Evolutionary conservation across 2,329 filamentous ascomycete genomes (phyloP), one percentile per base, ranked within the genome.

Genomic region (Cercospora nicotianae): DNA sequence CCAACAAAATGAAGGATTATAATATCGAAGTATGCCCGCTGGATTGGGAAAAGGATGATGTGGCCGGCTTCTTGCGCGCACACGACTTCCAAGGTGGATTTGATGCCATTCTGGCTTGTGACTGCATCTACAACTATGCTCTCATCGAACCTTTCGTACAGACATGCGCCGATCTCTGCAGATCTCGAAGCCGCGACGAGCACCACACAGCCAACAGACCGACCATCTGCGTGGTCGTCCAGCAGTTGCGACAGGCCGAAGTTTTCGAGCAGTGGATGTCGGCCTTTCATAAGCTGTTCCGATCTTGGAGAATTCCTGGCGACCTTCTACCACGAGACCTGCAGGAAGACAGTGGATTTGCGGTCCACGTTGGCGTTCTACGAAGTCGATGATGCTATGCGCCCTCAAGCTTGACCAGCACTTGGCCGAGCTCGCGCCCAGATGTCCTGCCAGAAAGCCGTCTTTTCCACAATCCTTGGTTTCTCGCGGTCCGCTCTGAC

Each of bases 101-200:
- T 77, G 9, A 78, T 75, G 80, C 89, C 13, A 83, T 98, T 10
- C 78, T 98, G 39, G 93, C 93, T 3, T 96, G 93, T 76, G 95
- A 99, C 79, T 97, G 94, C 79, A 90, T 99, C 73, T 99, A 96
- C 83, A 99, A 98, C 80, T 92, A 97, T 72, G 87, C 91, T 2
- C 86, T 98, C 3, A 87, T 98, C 26, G 82, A 87, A 53, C 93
- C 94, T 0, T 87, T 98, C 60, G 91, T 74, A 9, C 87, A 90
- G 74, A 91, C 92, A 0, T 96, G 92, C 77, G 87, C 84, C 5
- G 91, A 96, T 70, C 85, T 89, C 26, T 96, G 93, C 79, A 94
- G 16, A 83, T 89, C 39, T 28, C 64, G 51, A 9, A 51, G 9
- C 45, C 62, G 31, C 10, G 10, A n/a, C 65, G 13, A 13, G 55